Base-by-base conservation (phyloP, 2,329 filamentous ascomycete species). In the Fusarium beomiforme region DNA sequence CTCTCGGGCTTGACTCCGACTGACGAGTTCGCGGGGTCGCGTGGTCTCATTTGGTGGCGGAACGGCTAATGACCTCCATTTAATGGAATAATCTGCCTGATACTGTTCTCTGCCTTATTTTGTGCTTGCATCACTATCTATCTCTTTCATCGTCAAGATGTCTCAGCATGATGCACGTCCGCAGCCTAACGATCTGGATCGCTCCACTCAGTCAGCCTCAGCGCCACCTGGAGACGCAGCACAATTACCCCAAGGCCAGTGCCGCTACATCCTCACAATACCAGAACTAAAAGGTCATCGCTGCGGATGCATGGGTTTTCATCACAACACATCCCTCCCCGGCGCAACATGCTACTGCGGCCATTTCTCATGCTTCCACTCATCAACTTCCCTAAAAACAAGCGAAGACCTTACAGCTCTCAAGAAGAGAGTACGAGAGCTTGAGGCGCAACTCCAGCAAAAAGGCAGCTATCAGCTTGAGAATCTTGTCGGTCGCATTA, bases 241-340 rank as follows among this genome's bases (percentile, higher is more conserved):
- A 6, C 21, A 67, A 26, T 23, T 67, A 19, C 64, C 64, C 16
- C 59, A 67, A 23, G 64, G 64, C 1, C 64, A 67, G 44, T 67
- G 64, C 3, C 64, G 64, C 10, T 67, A 67, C 21, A 67, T 67
- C 16, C 64, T 67, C 37, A 67, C 64, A 2, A 41, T 62, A 26
- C 64, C 64, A 7, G 63, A 67, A 8, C 12, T 67, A 1, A 67
- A 67, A 50, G 64, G 64, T 0, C 64, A 67, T 6, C 56, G 64
- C 12, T 67, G 64, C 23, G 64, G 64, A 11, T 67, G 64, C 7
- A 63, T 67, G 64, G 64, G 64, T 7, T 67, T 67, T 3, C 63
- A 67, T 14, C 64, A 67, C 11, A 67, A 67, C 7, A 67, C 63
- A 0, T 44, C 56, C 3, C n/a, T 67, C 1, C 64, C 65, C 0